These are phyloP conservation scores for Lachancea cidri DNA, from an alignment of 805 yeast species.

Conservation along the genomic window DNA sequence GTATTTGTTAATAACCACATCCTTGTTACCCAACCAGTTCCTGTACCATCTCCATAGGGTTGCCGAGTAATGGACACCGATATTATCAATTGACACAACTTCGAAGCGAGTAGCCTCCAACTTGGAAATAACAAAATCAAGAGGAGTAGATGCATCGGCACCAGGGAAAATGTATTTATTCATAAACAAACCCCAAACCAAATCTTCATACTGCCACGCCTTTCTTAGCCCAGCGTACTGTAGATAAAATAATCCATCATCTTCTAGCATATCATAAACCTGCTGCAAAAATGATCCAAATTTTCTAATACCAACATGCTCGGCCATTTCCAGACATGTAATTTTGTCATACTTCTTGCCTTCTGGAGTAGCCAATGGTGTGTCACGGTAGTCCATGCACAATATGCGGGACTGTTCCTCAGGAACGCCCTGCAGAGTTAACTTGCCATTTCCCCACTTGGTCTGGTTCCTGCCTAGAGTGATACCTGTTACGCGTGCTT, in stretches of 20 bases:
- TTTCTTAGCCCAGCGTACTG: conserved; percentile 91
- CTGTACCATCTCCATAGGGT: conserved; percentile 93
- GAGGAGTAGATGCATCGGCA: conserved; percentile 93
- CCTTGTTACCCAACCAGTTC: conserved; percentile 85
- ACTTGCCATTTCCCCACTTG: conserved; percentile 73
- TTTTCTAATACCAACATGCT: conserved; percentile 90
- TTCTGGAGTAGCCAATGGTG: conserved; percentile 64
- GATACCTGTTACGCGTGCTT: conserved; percentile 83
- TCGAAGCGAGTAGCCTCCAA: conserved; percentile 86
- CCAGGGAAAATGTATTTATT: conserved; percentile 96
- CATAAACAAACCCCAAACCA: conserved; percentile 93
- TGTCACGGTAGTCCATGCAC: conserved; percentile 85
- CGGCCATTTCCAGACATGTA: conserved; percentile 92
- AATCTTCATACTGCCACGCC: conserved; percentile 91
- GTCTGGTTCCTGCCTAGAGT: conserved; percentile 91
- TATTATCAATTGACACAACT: conserved; percentile 75
- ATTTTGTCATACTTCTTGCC: conserved; percentile 61
- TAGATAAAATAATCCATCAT: conserved; percentile 81
- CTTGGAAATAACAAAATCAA: conserved; percentile 70
- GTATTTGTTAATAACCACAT: conserved; percentile 68
- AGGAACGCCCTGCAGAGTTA: conserved; percentile 63
- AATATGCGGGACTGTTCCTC: conserved; percentile 67
- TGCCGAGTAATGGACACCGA: conserved; percentile 89
- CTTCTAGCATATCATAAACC: conserved; percentile 82
- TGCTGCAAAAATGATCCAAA: conserved; percentile 70